These are phyloP conservation scores for Phytophthora chlamydospora DNA, from an alignment of 352 stramenopile species.

Conservation along the genomic window DNA sequence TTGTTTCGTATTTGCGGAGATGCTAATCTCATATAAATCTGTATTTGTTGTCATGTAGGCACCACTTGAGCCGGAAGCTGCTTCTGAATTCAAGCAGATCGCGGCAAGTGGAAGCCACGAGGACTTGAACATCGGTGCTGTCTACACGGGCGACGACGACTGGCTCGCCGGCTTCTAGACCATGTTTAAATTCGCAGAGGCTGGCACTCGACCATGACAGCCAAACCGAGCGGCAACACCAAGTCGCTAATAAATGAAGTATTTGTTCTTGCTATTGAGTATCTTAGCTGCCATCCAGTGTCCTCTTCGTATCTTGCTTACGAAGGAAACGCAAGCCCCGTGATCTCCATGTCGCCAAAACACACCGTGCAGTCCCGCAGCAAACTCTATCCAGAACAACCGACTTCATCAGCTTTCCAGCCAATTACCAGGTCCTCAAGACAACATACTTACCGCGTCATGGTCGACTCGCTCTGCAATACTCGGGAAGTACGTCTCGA, in stretches of 20 bases:
- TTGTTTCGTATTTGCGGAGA: neutral
- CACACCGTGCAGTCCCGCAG: slow-evolving; percentile 53
- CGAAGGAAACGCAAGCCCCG: slow-evolving; percentile 25
- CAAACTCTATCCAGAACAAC: slow-evolving; percentile 20
- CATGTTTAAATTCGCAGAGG: slow-evolving; percentile 31
- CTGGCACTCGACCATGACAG: neutral
- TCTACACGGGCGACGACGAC: slow-evolving; percentile 73
- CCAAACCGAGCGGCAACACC: slow-evolving; percentile 9
- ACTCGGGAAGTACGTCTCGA: slow-evolving; percentile 67
- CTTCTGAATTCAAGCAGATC: slow-evolving; percentile 78
- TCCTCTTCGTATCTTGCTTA: slow-evolving; percentile 9
- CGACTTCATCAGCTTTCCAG: neutral
- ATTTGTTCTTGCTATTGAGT: slow-evolving; percentile 34
- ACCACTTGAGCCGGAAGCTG: slow-evolving; percentile 72
- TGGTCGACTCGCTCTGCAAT: slow-evolving; percentile 55
- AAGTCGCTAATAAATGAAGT: slow-evolving; percentile 29
- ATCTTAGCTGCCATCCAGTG: neutral
- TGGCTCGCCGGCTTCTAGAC: slow-evolving; percentile 80
- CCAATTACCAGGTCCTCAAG: neutral
- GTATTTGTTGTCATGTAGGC: slow-evolving; percentile 45
- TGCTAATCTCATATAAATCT: neutral
- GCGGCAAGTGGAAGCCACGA: slow-evolving; percentile 49
- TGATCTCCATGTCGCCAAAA: slow-evolving; percentile 54
- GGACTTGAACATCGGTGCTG: slow-evolving; percentile 73
- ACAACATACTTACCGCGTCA: slow-evolving; percentile 36